phyloP scores from a whole-genome alignment of 345 rosid species.

The Geranium brycei region DNA sequence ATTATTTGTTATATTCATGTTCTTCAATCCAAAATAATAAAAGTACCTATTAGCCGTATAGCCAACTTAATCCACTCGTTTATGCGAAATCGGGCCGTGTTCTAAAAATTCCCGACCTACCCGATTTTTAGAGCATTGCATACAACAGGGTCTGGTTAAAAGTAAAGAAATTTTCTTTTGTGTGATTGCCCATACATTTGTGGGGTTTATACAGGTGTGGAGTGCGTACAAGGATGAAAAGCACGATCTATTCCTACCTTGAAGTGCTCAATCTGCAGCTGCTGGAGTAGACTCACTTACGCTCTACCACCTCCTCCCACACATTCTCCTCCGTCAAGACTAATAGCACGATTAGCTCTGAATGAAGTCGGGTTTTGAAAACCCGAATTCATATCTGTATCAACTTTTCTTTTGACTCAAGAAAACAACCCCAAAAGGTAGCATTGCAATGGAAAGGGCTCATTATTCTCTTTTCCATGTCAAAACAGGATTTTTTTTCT shows the following conservation, averaged over 20 bases:
- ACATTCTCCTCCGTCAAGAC: constrained; percentile 22
- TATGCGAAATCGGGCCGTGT: too few species aligned
- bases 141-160: too few species aligned
- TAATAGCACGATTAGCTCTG: constrained; percentile 19
- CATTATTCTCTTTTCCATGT: too few species aligned
- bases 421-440: not conserved
- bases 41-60: too few species aligned
- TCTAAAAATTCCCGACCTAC: too few species aligned
- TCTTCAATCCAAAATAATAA: too few species aligned
- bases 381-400: constrained; percentile 1
- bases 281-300: constrained; percentile 79
- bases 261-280: constrained; percentile 80
- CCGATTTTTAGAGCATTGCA: too few species aligned
- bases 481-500: too few species aligned
- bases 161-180: too few species aligned
- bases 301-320: constrained; percentile 76
- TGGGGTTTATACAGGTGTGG: constrained; percentile 49
- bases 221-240: constrained; percentile 93
- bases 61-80: too few species aligned
- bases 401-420: not conserved
- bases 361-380: constrained; percentile 1
- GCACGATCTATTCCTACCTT: constrained; percentile 93
- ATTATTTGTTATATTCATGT: too few species aligned
- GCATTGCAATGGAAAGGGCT: too few species aligned
- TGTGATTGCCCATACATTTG: not conserved